Base-by-base conservation (phyloP, 78 protist genomes). In the Emiliania huxleyi region DNA sequence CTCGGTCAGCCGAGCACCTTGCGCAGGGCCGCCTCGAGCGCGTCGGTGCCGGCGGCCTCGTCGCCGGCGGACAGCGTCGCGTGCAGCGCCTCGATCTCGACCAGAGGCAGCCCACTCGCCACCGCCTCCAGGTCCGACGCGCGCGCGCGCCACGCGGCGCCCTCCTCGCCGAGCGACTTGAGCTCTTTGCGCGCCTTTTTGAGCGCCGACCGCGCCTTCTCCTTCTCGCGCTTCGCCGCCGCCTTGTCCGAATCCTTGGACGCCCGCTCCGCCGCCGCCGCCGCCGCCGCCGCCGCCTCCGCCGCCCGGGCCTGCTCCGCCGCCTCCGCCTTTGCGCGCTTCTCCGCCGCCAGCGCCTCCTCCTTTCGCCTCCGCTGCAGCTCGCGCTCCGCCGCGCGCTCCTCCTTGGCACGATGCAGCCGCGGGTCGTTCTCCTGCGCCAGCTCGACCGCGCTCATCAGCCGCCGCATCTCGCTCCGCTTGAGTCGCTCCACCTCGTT, bases 351-450 rank as follows among this genome's bases (percentile, higher is more conserved):
- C 25, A 22, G 8, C 40, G 35, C 38, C 2, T 15, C 43, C 40
- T 43, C 89, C 40, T 15, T 18, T 40, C 33, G 79, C n/a, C 26
- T 22, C 42, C 55, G n/a, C 25, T 35, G 25, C 19, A 29, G 38
- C 52, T 49, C 43, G 35, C 12, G 2, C 46, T 37, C 52, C n/a
- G 52, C 79, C 79, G 4, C 26, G 0, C 0, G 33, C 77, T 37
- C 37, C 44, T 11, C 90, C 73, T 33, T n/a, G 33, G 1, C 40
- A 44, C 4, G n/a, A 19, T 18, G 22, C 42, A 87, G 33, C 11
- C 91, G 91, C 48, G 91, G 91, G 77, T 87, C 91, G 35, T 48
- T 2, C 37, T 21, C 48, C 15, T 87, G 15, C 37, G 91, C 91
- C 26, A 22, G 18, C n/a, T 42, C 46, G 29, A 90, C 85, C 33